Percentiles rank a stretch among this genome's conserved stretches.
Conservation (phyloP, 352 stramenopile genomes). For the Globisporangium abappressorium region DNA sequence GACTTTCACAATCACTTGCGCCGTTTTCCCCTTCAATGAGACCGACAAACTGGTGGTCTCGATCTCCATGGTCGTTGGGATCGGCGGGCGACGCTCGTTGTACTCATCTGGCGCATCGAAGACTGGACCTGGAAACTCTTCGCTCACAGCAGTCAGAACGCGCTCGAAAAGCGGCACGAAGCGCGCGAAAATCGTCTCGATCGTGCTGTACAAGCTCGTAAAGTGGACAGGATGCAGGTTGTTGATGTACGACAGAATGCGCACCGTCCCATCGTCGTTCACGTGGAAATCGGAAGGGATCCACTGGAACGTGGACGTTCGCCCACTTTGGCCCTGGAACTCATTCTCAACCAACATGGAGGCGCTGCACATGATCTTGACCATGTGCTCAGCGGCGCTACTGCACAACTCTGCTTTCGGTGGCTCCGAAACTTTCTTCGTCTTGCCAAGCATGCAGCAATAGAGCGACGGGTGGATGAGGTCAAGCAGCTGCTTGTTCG, state of each 20-base stretch:
- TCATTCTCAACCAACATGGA: conserved; percentile 18
- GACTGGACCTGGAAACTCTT: background rate
- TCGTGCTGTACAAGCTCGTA: conserved; percentile 28
- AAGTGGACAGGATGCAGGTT: conserved; percentile 38
- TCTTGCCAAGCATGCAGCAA: conserved; percentile 47
- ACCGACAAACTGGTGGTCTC: background rate
- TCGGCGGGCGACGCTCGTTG: conserved; percentile 9
- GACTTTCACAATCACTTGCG: conserved; percentile 53
- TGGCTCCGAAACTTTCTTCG: conserved; percentile 3
- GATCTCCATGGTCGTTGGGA: conserved; percentile 11
- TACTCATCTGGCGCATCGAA: conserved; percentile 9
- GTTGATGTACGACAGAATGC: conserved; percentile 49
- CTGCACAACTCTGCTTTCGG: background rate
- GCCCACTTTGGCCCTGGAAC: conserved; percentile 4
- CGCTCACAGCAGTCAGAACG: conserved; percentile 10
- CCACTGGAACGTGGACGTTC: conserved; percentile 32
- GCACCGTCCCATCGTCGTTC: conserved; percentile 15
- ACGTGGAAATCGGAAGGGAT: conserved; percentile 36
- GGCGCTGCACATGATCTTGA: conserved; percentile 22
- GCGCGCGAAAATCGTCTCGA: conserved; percentile 27
- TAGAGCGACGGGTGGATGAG: conserved; percentile 64
- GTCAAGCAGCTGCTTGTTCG: conserved; percentile 46
- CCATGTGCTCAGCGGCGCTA: conserved; percentile 29
- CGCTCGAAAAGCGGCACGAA: conserved; percentile 46
- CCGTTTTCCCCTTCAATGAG: conserved; percentile 20